Conservation (phyloP, 2,329 filamentous ascomycete species). For the Arthrobotrys megalospora region DNA sequence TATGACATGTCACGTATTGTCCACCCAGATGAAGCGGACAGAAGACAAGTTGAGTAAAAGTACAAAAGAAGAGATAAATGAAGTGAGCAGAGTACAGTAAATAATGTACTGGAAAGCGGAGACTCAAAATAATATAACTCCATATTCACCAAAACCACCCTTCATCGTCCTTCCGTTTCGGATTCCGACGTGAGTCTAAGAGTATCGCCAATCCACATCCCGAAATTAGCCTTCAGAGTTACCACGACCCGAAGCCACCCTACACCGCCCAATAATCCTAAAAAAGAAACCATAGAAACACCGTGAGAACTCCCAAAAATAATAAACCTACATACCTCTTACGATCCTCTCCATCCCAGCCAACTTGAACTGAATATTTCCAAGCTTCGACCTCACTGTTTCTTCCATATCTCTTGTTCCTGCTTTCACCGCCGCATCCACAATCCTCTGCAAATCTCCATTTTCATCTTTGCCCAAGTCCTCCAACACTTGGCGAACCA, state of each 20-base stretch:
- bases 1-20: not conserved
- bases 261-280: not conserved
- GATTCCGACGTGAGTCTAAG: conserved; percentile 22
- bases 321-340: conserved; percentile 40
- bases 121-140: not conserved
- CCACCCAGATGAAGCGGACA: not conserved
- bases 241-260: not conserved
- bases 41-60: not conserved
- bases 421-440: conserved; percentile 7
- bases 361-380: conserved; percentile 15
- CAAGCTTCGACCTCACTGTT: conserved; percentile 13
- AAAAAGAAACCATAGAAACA: not conserved
- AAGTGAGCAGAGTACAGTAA: not conserved
- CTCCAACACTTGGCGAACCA: conserved; percentile 1
- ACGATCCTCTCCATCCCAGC: conserved; percentile 19
- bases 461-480: conserved; percentile 7
- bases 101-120: conserved; percentile 14
- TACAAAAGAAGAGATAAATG: not conserved
- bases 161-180: conserved; percentile 26
- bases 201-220: conserved; percentile 3
- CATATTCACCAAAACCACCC: conserved; percentile 38
- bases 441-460: conserved; percentile 7
- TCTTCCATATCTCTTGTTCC: conserved; percentile 21
- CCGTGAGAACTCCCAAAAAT: not conserved
- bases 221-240: conserved; percentile 25